Base-by-base conservation (phyloP, 1,139 yeast genomes). In the Pichia sp. region DNA sequence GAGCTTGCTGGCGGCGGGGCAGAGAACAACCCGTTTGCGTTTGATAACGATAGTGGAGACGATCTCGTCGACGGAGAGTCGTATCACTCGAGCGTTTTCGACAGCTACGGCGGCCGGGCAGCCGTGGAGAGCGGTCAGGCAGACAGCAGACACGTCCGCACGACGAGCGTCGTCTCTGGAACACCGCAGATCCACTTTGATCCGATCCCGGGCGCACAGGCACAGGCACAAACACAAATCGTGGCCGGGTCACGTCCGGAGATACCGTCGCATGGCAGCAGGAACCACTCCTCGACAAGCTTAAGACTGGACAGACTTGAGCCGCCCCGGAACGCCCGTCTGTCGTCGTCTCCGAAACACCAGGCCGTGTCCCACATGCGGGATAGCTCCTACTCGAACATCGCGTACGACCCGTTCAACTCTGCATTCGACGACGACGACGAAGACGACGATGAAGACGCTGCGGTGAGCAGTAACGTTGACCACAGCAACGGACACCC, bases 1-100 rank as follows among this genome's bases (percentile, higher is more conserved):
- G 11, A 34, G 38, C 13, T 3, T 34, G 38, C 38, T 13, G 41
- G 41, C 41, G 41, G 41, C 8, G 41, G 16, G 23, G 19, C 41
- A 10, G 41, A 38, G 8, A 34, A 11, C 30, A 51, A 51, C 48
- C 54, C 54, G 1, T 51, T 51, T 46, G 52, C 54, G 1, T 49
- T 54, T 13, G 47, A 52, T 23, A 49, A 54, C 15, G 56, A 55
- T 10, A 47, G 52, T 19, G 55, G 50, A 23, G 49, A 43, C 30
- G 54, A 55, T 8, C 38, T 38, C 8, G 48, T 31, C 11, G n/a
- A 13, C 11, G 40, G 26, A 26, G 29, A 26, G 13, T 45, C 48
- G 26, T 45, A 45, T 13, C 41, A 45, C 13, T 38, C 36, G 38
- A 45, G 48, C 23, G 16, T 32, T 5, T 29, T 45, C 15, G 38